A percentile compares a stretch with the other conserved stretches of the same genome.
These are phyloP conservation scores for Prunus mira DNA, from an alignment of 306 rosid species.

Conservation along the genomic window DNA sequence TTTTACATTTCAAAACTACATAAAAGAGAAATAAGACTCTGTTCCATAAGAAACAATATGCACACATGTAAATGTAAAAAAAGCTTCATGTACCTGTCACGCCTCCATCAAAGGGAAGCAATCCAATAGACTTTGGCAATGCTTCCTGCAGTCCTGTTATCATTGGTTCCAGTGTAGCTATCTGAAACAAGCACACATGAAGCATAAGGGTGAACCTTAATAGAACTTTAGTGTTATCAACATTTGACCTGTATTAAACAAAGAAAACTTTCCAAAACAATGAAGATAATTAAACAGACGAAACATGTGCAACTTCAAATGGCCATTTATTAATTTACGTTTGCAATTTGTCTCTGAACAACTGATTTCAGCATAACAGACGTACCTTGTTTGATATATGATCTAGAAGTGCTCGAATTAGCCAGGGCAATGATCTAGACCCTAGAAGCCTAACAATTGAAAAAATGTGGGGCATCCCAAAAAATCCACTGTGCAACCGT, in stretches of 20 bases:
- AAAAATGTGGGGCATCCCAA: constrained; percentile 92
- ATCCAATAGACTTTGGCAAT: constrained; percentile 88
- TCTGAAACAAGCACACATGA: constrained; percentile 41
- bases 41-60: not conserved
- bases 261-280: not conserved
- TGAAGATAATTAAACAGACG: not conserved
- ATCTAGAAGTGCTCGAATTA: constrained; percentile 91
- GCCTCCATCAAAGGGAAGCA: constrained; percentile 97
- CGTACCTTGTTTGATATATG: constrained; percentile 93
- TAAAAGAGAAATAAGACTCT: not conserved
- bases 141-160: constrained; percentile 91
- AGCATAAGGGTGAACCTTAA: constrained; percentile 20
- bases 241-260: not conserved
- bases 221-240: not conserved
- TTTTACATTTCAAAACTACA: not conserved
- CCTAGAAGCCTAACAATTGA: constrained; percentile 80
- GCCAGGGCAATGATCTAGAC: constrained; percentile 97
- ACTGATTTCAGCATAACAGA: constrained; percentile 1
- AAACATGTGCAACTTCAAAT: constrained; percentile 6
- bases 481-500: constrained; percentile 92
- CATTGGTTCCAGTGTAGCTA: constrained; percentile 85
- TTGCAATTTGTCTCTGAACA: not conserved
- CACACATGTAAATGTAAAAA: not conserved
- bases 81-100: constrained; percentile 59
- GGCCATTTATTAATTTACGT: not conserved